phyloP scores from a whole-genome alignment of 2,329 filamentous ascomycete species.

The Paracoccidioides brasiliensis region DNA sequence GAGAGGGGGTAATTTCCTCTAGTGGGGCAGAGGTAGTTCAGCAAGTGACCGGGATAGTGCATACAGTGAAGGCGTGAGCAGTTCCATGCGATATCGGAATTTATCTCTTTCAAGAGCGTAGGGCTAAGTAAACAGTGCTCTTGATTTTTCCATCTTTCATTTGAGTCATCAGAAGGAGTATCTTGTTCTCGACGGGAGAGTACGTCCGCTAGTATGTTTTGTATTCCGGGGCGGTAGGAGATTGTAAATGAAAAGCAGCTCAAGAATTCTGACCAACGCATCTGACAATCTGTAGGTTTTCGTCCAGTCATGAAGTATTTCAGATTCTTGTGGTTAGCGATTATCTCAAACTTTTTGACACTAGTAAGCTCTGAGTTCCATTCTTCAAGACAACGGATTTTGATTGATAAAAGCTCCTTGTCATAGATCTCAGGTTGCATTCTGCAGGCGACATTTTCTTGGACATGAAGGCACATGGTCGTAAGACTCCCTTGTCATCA shows the following conservation, averaged over 20 bases:
- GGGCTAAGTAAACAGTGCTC: not conserved
- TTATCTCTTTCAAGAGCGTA: no score
- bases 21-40: no score
- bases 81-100: no score
- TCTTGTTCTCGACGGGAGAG: not conserved
- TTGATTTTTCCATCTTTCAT: not conserved
- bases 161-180: not conserved
- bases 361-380: not conserved
- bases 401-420: no score
- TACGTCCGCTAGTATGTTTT: not conserved
- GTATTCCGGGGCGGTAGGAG: not conserved
- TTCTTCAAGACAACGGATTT: not conserved
- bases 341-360: not conserved
- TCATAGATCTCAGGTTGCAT: no score
- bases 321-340: slow-evolving; percentile 1
- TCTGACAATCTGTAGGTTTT: not conserved
- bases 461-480: not conserved
- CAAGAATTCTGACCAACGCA: not conserved
- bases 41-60: no score
- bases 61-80: no score
- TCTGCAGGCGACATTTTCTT: no score
- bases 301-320: not conserved
- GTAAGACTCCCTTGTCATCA: not conserved
- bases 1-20: no score
- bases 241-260: slow-evolving; percentile 4